These are phyloP conservation scores for Wilhelminamyces savonicus DNA, from an alignment of 805 yeast genomes.

Conservation along the genomic window DNA sequence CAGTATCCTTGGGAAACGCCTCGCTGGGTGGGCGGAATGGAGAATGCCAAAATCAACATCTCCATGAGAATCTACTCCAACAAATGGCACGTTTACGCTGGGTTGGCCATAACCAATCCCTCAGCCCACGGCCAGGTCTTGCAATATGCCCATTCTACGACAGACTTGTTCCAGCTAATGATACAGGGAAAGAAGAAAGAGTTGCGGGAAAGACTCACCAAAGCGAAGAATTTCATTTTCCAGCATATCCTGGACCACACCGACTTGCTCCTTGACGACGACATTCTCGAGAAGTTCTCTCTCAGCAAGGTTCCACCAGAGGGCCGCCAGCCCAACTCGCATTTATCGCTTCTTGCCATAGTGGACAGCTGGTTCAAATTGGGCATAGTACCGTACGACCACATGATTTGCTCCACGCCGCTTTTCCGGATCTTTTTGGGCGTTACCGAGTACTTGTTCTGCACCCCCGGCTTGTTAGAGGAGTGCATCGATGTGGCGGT, in stretches of 20 bases:
- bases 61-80: conserved; percentile 86
- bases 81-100: conserved; percentile 98
- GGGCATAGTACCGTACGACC: conserved; percentile 90
- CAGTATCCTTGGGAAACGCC: conserved; percentile 90
- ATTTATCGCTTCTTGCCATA: conserved; percentile 79
- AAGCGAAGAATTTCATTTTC: conserved; percentile 74
- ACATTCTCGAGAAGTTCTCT: conserved; percentile 71
- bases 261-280: conserved; percentile 69
- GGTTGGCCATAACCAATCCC: conserved; percentile 92
- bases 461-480: conserved; percentile 78
- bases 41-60: conserved; percentile 92
- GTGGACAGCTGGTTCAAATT: conserved; percentile 90
- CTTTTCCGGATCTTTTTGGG: conserved; percentile 86
- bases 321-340: conserved; percentile 75
- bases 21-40: conserved; percentile 89
- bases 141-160: conserved; percentile 81
- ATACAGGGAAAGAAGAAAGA: conserved; percentile 59
- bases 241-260: conserved; percentile 53
- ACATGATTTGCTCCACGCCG: conserved; percentile 95
- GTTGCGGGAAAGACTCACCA: conserved; percentile 48
- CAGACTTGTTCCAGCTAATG: conserved; percentile 80
- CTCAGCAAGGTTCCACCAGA: conserved; percentile 66
- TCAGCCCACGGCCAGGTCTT: conserved; percentile 87
- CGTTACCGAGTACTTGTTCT: conserved; percentile 85
- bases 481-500: conserved; percentile 71